Percentiles rank a stretch among this genome's conserved stretches.
Conservation (phyloP, 306 rosid species). For the Corylus avellana region DNA sequence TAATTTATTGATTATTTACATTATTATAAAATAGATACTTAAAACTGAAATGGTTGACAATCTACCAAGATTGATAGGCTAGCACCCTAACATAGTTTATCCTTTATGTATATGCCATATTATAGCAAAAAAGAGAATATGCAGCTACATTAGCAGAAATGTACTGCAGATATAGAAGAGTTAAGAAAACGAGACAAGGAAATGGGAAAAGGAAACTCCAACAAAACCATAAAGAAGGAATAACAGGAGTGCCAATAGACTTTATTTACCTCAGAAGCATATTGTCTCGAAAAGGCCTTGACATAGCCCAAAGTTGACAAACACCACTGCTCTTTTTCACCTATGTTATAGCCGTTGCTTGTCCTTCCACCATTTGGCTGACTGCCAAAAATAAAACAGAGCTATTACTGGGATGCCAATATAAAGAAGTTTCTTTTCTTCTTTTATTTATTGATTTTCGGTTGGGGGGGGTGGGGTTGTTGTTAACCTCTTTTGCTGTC, state of each 20-base stretch:
- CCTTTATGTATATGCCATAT: background rate
- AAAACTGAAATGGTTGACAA: background rate
- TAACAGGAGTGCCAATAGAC: constrained; percentile 21
- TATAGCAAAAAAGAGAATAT: background rate
- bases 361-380: constrained; percentile 66
- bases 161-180: background rate
- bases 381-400: constrained; percentile 49
- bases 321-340: constrained; percentile 98
- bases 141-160: background rate
- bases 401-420: constrained; percentile 12
- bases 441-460: background rate
- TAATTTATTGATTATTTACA: background rate
- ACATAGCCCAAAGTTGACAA: constrained; percentile 88
- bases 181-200: background rate
- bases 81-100: background rate
- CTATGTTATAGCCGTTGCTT: constrained; percentile 53
- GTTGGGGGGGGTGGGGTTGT: background rate
- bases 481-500: constrained; percentile 62
- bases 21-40: background rate
- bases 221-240: background rate
- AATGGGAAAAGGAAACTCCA: background rate
- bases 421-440: background rate
- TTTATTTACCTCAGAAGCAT: constrained; percentile 83
- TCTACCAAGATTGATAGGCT: background rate
- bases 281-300: constrained; percentile 96